Evolutionary conservation across 139 green algal genomes (phyloP).

Genomic region (Gonium pectorale): DNA sequence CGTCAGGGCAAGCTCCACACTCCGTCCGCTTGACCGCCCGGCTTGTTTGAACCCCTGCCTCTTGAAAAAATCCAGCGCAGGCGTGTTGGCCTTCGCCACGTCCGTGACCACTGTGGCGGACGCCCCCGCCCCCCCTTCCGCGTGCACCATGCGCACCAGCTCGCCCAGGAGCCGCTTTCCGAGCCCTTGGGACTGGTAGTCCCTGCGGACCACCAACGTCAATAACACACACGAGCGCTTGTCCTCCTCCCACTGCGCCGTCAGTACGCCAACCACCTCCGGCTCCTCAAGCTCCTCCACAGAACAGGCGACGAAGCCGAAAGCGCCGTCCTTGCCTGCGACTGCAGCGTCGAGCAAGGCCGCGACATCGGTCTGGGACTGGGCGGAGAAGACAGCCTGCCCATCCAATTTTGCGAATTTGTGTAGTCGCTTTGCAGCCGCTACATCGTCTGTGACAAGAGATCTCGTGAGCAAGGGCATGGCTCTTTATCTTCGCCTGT

Average conservation of each 20-base stretch:
- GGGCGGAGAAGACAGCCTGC: not conserved
- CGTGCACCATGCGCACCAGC: not conserved
- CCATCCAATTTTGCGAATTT: constrained; percentile 24
- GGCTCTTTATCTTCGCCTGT: too few species aligned
- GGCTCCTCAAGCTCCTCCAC: not conserved
- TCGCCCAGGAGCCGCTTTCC: not conserved
- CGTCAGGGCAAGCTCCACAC: constrained; percentile 8
- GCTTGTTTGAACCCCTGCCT: constrained; percentile 12
- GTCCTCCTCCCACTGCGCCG: constrained; percentile 11
- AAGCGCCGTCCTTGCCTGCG: not conserved
- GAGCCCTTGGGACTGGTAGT: not conserved
- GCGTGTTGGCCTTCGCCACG: not conserved
- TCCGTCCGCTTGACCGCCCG: not conserved
- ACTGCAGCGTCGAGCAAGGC: not conserved
- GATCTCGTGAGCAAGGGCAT: too few species aligned
- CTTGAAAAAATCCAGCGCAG: constrained; percentile 33
- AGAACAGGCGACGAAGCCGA: not conserved
- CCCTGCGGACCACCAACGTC: not conserved
- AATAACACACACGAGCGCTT: not conserved
- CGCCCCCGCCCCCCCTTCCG: too few species aligned
- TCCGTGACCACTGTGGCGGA: constrained; percentile 4
- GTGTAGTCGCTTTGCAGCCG: not conserved
- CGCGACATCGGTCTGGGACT: not conserved
- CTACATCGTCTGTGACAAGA: not conserved
- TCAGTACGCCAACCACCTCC: constrained; percentile 18